Evolutionary conservation across 176 grass and related monocot species (phyloP), one percentile per base, ranked within the genome.

Genomic region (Aegilops longissima): DNA sequence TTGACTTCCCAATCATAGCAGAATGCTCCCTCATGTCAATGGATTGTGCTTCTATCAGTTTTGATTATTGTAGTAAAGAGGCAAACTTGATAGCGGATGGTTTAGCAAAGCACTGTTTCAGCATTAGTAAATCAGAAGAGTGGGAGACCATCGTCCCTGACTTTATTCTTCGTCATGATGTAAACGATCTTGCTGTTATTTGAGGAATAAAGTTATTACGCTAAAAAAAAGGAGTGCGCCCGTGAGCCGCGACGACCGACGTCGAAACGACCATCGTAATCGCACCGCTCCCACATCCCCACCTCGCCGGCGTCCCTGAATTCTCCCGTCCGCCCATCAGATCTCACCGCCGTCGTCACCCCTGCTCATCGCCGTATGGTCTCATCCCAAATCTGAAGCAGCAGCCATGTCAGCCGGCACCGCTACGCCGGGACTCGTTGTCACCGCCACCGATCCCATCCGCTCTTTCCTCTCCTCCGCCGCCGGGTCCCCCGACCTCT

Each of bases 401-500:
- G 36, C 80, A 30, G 13, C 40, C 69, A 83, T 80, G 83, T 76
- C 75, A 34, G 30, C 80, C 27, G 85, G 82, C 82, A 70, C 85
- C 69, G 45, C 61, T 27, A 18, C 82, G 79, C 36, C 85, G 13
- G 93, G 93, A 56, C 85, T 98, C 70, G 79, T 89, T 56, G 40
- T 92, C 44, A 66, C 86, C 24, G 88, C 83, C 47, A 94, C 88
- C 62, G 89, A 93, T 25, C 62, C 81, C 75, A 92, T 98, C 86
- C 77, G 84, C 65, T 86, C 86, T 44, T 94, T 98, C 88, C 96
- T 98, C 47, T 24, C 79, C 71, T 66, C 81, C 31, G 3, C 84
- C 61, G 77, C 80, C 21, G 29, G 78, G 8, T 69, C 85, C 4
- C 23, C 24, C 6, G 52, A 81, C 71, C 86, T 98, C 63, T 2